Conservation (phyloP, 2,329 filamentous ascomycete species). For the Parastagonospora avenae region DNA sequence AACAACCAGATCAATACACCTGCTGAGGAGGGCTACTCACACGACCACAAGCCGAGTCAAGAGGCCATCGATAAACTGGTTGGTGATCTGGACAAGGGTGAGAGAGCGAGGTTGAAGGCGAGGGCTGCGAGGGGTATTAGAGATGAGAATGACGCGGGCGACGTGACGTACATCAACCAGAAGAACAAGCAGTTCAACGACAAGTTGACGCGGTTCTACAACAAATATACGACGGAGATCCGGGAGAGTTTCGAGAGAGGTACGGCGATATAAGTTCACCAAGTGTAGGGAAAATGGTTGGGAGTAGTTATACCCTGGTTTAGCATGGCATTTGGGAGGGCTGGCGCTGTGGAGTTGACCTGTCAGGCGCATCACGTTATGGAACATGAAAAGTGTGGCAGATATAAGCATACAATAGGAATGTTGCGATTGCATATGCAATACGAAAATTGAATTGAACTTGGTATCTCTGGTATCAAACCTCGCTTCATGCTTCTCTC, state of each 20-base stretch:
- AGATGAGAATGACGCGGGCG: conserved; percentile 74
- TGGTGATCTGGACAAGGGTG: conserved; percentile 82
- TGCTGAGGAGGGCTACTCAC: conserved; percentile 78
- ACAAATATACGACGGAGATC: conserved; percentile 98
- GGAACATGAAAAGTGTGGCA: not conserved
- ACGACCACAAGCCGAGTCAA: conserved; percentile 84
- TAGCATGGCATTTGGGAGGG: conserved; percentile 1
- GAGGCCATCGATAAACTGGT: conserved; percentile 88
- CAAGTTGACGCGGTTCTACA: conserved; percentile 94
- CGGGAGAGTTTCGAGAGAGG: conserved; percentile 96
- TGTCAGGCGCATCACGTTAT: not conserved
- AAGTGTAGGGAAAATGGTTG: not conserved
- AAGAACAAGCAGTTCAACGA: conserved; percentile 99
- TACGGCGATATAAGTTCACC: conserved; percentile 75
- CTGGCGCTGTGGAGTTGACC: conserved; percentile 5
- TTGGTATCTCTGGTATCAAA: not conserved
- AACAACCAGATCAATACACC: conserved; percentile 92
- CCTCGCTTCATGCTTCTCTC: not conserved
- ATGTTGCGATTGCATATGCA: not conserved
- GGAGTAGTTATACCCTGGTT: conserved; percentile 33
- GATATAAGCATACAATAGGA: not conserved
- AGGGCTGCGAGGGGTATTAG: conserved; percentile 76
- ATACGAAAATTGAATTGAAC: not conserved
- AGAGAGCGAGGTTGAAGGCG: conserved; percentile 86
- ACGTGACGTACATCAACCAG: conserved; percentile 99